Evolutionary conservation across 306 rosid genomes (phyloP).

Genomic region (Senna siamea): DNA sequence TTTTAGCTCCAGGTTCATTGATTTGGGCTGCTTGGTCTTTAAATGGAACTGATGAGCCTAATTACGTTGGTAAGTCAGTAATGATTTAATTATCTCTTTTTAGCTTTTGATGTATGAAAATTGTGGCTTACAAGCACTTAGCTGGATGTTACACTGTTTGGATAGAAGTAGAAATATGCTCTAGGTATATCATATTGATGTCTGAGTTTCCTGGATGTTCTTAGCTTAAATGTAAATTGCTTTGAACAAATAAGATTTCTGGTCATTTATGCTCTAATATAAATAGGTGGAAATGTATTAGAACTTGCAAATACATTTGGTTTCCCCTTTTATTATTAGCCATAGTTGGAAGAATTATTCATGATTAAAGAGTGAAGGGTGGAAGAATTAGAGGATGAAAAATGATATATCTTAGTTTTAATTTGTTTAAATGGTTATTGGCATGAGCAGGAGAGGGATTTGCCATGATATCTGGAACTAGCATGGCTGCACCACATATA

Average conservation of each 20-base stretch:
- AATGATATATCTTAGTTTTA: constrained; percentile 18
- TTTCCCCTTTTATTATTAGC: background rate
- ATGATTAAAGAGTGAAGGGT: constrained; percentile 1
- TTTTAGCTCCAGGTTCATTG: constrained; percentile 95
- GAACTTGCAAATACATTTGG: constrained; percentile 17
- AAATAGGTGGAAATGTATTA: background rate
- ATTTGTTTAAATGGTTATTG: constrained; percentile 26
- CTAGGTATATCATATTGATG: background rate
- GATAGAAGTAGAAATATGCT: background rate
- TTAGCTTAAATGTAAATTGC: background rate
- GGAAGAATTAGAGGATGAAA: constrained; percentile 18
- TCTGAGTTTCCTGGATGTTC: constrained; percentile 36
- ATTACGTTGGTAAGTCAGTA: constrained; percentile 61
- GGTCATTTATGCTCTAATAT: background rate
- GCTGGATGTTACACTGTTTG: background rate
- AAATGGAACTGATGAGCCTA: constrained; percentile 95
- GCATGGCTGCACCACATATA: constrained; percentile 99
- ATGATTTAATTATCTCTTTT: constrained; percentile 31
- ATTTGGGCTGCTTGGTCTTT: constrained; percentile 99
- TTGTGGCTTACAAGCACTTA: constrained; percentile 3
- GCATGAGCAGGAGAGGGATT: constrained; percentile 79
- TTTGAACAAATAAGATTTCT: constrained; percentile 6
- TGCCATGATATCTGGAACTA: constrained; percentile 98
- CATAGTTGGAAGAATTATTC: constrained; percentile 20
- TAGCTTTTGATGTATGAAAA: constrained; percentile 8